These are phyloP conservation scores for Xylariales sp. DNA, from an alignment of 2,329 filamentous ascomycete genomes.

Conservation along the genomic window DNA sequence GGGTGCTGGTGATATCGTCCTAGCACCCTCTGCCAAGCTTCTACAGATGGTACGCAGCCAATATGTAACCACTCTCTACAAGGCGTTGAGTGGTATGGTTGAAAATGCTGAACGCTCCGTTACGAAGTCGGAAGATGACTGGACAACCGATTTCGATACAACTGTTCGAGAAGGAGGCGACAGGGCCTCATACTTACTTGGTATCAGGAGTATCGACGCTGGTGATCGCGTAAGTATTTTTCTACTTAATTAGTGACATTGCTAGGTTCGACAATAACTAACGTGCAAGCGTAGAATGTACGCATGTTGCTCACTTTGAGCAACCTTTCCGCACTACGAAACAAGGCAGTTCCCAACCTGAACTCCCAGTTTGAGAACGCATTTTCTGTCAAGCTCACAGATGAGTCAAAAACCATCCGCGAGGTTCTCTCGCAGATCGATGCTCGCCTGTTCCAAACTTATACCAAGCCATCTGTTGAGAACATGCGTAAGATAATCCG, in stretches of 20 bases:
- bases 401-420: conserved; percentile 86
- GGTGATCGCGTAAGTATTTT: conserved; percentile 48
- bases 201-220: conserved; percentile 47
- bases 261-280: conserved; percentile 52
- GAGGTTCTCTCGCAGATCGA: conserved; percentile 92
- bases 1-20: conserved; percentile 71
- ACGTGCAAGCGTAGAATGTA: conserved; percentile 66
- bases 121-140: conserved; percentile 60
- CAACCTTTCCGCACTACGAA: conserved; percentile 80
- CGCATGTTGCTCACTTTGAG: conserved; percentile 91
- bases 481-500: conserved; percentile 66
- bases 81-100: conserved; percentile 90
- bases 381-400: conserved; percentile 90
- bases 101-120: conserved; percentile 84
- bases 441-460: conserved; percentile 84
- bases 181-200: conserved; percentile 30
- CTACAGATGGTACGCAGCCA: conserved; percentile 87
- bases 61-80: conserved; percentile 92
- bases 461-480: conserved; percentile 73
- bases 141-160: conserved; percentile 45
- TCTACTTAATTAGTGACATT: conserved; percentile 31
- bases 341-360: conserved; percentile 80
- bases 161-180: conserved; percentile 28
- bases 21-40: conserved; percentile 80
- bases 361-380: conserved; percentile 89